A percentile compares a stretch with the other conserved stretches of the same genome.
These are phyloP conservation scores for Leishmania arabica DNA, from an alignment of 208 protist genomes.

Conservation along the genomic window DNA sequence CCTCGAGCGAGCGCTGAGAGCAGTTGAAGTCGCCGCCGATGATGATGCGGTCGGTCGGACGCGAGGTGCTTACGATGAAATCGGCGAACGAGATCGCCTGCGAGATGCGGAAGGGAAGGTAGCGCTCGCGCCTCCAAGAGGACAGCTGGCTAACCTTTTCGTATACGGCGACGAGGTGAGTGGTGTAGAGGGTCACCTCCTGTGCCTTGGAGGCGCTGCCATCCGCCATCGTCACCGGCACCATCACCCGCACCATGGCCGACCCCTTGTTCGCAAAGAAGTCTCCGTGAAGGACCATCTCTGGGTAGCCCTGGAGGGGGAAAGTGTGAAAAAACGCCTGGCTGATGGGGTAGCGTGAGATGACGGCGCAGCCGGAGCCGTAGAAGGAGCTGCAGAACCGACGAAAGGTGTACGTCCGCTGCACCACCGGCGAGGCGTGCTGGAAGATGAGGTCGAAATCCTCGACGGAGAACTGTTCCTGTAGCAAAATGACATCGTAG, in stretches of 20 bases:
- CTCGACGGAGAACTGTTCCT: slow-evolving; percentile 81
- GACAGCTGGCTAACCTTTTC: slow-evolving; percentile 59
- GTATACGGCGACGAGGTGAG: slow-evolving; percentile 86
- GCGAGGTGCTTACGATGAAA: slow-evolving; percentile 75
- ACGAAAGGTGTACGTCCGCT: slow-evolving; percentile 56
- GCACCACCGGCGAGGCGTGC: slow-evolving; percentile 41
- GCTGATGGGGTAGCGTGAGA: slow-evolving; percentile 82
- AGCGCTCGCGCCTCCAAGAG: slow-evolving; percentile 73
- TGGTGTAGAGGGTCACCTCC: slow-evolving; percentile 76
- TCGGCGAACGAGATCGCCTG: slow-evolving; percentile 80
- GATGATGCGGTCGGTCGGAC: slow-evolving; percentile 68
- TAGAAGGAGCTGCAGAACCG: slow-evolving; percentile 88
- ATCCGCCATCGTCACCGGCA: slow-evolving; percentile 41
- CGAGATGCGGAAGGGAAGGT: slow-evolving; percentile 78
- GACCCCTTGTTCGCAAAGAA: slow-evolving; percentile 91
- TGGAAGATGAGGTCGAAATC: slow-evolving; percentile 75
- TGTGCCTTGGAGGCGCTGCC: slow-evolving; percentile 26
- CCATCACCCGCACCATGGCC: slow-evolving; percentile 62
- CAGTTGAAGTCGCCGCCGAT: slow-evolving; percentile 90
- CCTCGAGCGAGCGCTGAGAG: slow-evolving; percentile 77
- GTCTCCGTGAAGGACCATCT: slow-evolving; percentile 87
- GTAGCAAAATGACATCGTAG: slow-evolving; percentile 86
- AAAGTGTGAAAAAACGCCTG: slow-evolving; percentile 79
- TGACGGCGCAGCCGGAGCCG: slow-evolving; percentile 83
- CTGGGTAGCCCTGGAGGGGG: slow-evolving; percentile 82